Conservation (phyloP, 2,329 filamentous ascomycete genomes). For the Fusarium burgessii region DNA sequence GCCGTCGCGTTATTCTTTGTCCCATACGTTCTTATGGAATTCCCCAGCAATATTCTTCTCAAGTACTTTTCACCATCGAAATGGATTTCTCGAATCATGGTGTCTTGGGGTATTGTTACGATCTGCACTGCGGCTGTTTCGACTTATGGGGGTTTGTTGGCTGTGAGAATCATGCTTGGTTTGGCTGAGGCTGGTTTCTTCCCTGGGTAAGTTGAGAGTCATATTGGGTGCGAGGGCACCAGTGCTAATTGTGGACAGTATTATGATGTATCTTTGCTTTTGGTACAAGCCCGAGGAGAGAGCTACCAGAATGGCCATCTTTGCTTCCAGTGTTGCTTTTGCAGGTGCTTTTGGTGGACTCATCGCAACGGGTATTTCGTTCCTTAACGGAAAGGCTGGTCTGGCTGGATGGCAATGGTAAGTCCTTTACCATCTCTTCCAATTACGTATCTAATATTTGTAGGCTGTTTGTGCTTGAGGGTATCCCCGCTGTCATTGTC, state of each 20-base stretch:
- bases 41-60: constrained; percentile 51
- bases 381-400: constrained; percentile 59
- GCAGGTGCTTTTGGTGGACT: constrained; percentile 72
- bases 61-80: constrained; percentile 52
- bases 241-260: too few species aligned
- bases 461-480: constrained; percentile 72
- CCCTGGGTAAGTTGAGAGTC: constrained; percentile 50
- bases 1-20: constrained; percentile 50
- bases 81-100: constrained; percentile 55
- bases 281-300: constrained; percentile 72
- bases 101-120: constrained; percentile 63
- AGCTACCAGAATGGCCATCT: constrained; percentile 69
- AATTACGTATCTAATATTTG: fast-evolving
- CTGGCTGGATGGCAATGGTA: constrained; percentile 65
- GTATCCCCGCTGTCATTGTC: constrained; percentile 49
- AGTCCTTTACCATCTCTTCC: fast-evolving
- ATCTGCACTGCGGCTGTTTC: constrained; percentile 60
- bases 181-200: constrained; percentile 65
- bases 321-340: constrained; percentile 68
- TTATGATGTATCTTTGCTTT: constrained; percentile 70
- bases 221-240: too few species aligned
- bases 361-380: constrained; percentile 63
- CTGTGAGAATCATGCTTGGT: constrained; percentile 63
- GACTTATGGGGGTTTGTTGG: constrained; percentile 61
- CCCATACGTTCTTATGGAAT: constrained; percentile 49